Evolutionary conservation across 306 rosid genomes (phyloP).

Genomic region (Acacia confusa): DNA sequence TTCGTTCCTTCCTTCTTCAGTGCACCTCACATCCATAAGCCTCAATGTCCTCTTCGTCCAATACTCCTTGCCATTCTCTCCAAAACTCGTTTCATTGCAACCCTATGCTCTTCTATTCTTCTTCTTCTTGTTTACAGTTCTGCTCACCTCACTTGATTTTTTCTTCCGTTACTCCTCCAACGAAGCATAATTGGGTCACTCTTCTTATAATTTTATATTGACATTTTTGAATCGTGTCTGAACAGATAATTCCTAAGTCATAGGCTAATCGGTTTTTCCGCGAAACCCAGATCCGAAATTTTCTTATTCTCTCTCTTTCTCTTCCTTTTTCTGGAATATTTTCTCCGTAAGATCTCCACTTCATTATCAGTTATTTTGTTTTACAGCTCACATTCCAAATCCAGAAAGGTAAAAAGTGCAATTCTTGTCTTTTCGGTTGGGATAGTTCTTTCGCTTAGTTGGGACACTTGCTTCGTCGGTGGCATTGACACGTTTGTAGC

Average conservation of each 20-base stretch:
- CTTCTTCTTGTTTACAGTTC: not conserved
- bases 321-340: not conserved
- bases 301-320: constrained; percentile 20
- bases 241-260: not conserved
- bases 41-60: not conserved
- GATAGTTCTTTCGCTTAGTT: constrained; percentile 22
- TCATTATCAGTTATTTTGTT: not conserved
- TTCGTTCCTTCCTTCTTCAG: not conserved
- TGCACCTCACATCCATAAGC: not conserved
- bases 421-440: not conserved
- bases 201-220: not conserved
- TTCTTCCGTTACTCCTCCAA: not conserved
- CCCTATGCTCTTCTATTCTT: not conserved
- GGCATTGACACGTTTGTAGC: constrained; percentile 26
- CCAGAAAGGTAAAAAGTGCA: constrained; percentile 24
- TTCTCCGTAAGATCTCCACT: constrained; percentile 33
- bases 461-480: constrained; percentile 16
- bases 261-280: constrained; percentile 36
- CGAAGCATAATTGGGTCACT: not conserved
- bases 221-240: not conserved
- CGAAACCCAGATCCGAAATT: constrained; percentile 45
- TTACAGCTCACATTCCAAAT: constrained; percentile 28
- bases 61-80: not conserved
- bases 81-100: not conserved
- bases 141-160: not conserved